phyloP scores from a whole-genome alignment of 305 asterid species.

The Solanum hybrid region DNA sequence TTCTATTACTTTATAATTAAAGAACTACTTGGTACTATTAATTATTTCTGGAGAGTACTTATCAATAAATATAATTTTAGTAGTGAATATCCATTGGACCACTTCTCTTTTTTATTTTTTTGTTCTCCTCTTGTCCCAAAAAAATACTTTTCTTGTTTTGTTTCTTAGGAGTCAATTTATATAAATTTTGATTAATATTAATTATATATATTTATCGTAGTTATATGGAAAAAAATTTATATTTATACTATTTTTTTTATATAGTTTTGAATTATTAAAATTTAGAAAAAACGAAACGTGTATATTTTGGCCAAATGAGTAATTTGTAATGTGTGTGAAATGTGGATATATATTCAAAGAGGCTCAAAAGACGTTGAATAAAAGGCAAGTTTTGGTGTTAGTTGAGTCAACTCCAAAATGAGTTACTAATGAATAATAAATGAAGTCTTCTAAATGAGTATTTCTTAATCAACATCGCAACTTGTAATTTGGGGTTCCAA shows the following conservation, averaged over 20 bases:
- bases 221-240: background rate
- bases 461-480: background rate
- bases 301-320: background rate
- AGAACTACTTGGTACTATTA: background rate
- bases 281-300: background rate
- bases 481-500: background rate
- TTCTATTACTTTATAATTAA: background rate
- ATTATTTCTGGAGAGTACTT: background rate
- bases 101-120: background rate
- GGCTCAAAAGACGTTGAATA: background rate
- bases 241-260: background rate
- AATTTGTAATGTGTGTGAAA: background rate
- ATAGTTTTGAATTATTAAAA: background rate
- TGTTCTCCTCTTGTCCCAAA: accelerated
- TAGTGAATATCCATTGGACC: background rate
- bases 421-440: background rate
- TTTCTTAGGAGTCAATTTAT: background rate
- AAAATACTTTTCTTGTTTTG: background rate
- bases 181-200: background rate
- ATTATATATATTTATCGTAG: background rate
- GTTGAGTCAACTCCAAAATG: background rate
- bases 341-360: background rate
- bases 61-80: background rate
- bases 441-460: background rate
- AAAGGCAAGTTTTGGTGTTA: background rate